Evolutionary conservation across 1,284 basidiomycete genomes (phyloP).

Genomic region (Farysia itapuensis): DNA sequence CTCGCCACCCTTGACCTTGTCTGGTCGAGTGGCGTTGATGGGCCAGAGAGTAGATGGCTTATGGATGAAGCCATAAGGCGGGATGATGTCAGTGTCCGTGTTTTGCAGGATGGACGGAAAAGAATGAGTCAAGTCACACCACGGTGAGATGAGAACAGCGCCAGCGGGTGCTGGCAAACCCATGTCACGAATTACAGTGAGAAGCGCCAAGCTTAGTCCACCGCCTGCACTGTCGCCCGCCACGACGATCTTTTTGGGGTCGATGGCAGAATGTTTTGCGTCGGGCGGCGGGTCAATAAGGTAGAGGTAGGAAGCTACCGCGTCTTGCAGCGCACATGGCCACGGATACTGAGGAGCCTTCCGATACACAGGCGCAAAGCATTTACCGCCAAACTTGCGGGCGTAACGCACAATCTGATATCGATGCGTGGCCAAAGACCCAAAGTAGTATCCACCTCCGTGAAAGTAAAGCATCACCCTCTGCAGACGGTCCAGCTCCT

Average conservation of each 20-base stretch:
- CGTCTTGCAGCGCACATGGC: conserved; percentile 88
- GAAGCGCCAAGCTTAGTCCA: conserved; percentile 77
- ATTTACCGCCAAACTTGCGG: conserved; percentile 61
- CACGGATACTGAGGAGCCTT: conserved; percentile 68
- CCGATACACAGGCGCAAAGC: conserved; percentile 60
- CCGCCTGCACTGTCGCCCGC: conserved; percentile 95
- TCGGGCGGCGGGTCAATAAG: conserved; percentile 72
- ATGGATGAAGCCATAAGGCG: conserved; percentile 60
- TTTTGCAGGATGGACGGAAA: conserved; percentile 86
- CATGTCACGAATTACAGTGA: conserved; percentile 88
- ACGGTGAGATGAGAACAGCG: conserved; percentile 61
- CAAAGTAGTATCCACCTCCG: conserved; percentile 63
- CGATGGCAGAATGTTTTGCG: conserved; percentile 69
- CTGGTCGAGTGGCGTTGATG: conserved; percentile 21
- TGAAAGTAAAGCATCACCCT: conserved; percentile 57
- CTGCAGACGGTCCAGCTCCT: conserved; percentile 51
- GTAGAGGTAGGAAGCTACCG: conserved; percentile 78
- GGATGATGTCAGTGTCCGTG: conserved; percentile 73
- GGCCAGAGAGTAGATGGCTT: conserved; percentile 58
- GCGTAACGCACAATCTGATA: conserved; percentile 61
- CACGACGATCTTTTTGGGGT: conserved; percentile 76
- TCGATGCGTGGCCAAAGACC: conserved; percentile 64
- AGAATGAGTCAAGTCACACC: conserved; percentile 91
- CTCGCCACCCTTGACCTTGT: neutral
- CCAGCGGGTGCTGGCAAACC: conserved; percentile 76